phyloP scores from a whole-genome alignment of 495 filamentous ascomycete genomes.

The Trypethelium eluteriae region DNA sequence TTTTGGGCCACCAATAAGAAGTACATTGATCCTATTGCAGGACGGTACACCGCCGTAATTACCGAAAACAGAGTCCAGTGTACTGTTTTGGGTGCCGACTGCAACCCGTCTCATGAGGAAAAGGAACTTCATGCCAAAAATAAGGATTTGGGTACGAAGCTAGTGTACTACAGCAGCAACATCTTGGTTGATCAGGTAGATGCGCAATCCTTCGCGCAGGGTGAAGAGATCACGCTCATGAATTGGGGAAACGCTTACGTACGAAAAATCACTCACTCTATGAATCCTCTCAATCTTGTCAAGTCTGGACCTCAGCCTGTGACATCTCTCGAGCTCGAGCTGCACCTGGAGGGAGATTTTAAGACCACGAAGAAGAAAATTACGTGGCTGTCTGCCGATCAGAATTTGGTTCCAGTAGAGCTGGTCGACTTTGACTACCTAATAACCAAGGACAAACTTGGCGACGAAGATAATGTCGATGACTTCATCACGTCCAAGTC shows the following conservation, averaged over 20 bases:
- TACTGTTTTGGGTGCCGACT: slow-evolving; percentile 60
- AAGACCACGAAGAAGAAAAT: slow-evolving; percentile 94
- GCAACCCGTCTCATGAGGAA: slow-evolving; percentile 57
- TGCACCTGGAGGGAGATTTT: slow-evolving; percentile 81
- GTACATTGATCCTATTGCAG: slow-evolving; percentile 81
- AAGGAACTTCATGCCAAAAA: slow-evolving; percentile 86
- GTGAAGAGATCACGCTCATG: slow-evolving; percentile 94
- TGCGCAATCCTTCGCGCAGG: slow-evolving; percentile 67
- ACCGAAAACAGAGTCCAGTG: slow-evolving; percentile 61
- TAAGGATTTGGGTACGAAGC: slow-evolving; percentile 71
- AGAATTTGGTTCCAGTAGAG: slow-evolving; percentile 71
- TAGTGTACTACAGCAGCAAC: slow-evolving; percentile 62
- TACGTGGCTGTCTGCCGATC: slow-evolving; percentile 75
- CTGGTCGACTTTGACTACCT: slow-evolving; percentile 88
- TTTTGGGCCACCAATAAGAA: slow-evolving; percentile 97
- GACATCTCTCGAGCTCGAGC: slow-evolving; percentile 62
- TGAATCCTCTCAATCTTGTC: slow-evolving; percentile 37
- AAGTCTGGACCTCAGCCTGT: slow-evolving; percentile 39
- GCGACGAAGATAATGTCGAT: slow-evolving; percentile 72
- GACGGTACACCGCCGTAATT: slow-evolving; percentile 73
- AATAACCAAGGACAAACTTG: slow-evolving; percentile 82
- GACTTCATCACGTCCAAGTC: slow-evolving; percentile 71
- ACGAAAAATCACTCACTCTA: slow-evolving; percentile 58
- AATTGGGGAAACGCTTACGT: slow-evolving; percentile 91
- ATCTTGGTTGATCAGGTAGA: slow-evolving; percentile 82